phyloP scores from a whole-genome alignment of 2,329 filamentous ascomycete genomes.

The Fusarium brevicatenulatum region DNA sequence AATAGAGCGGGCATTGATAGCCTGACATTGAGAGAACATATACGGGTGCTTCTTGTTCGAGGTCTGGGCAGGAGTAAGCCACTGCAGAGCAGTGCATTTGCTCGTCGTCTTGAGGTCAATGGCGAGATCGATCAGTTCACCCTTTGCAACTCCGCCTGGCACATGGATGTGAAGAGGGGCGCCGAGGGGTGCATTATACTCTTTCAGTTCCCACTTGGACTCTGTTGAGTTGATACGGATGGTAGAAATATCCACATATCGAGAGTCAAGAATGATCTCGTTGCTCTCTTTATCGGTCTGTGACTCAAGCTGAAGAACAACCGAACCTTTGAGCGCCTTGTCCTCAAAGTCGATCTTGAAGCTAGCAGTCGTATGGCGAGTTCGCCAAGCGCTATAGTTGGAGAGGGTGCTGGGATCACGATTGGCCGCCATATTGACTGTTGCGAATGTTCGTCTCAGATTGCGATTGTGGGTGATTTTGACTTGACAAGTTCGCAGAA shows the following conservation, averaged over 20 bases:
- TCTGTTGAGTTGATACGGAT: constrained; percentile 75
- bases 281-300: constrained; percentile 77
- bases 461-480: constrained; percentile 40
- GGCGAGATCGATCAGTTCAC: constrained; percentile 63
- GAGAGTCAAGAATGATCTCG: constrained; percentile 90
- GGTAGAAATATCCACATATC: constrained; percentile 76
- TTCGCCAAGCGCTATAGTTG: constrained; percentile 91
- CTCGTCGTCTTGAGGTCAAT: constrained; percentile 84
- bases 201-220: constrained; percentile 74
- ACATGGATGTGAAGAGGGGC: constrained; percentile 74
- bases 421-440: constrained; percentile 46
- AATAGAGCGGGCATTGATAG: constrained; percentile 91
- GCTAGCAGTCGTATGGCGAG: constrained; percentile 82
- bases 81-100: constrained; percentile 91
- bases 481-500: constrained; percentile 38
- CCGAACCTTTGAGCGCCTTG: constrained; percentile 79
- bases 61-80: constrained; percentile 93
- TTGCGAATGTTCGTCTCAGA: constrained; percentile 45
- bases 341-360: constrained; percentile 86
- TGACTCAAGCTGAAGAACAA: constrained; percentile 80
- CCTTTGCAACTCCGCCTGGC: constrained; percentile 64
- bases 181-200: constrained; percentile 78
- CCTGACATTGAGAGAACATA: constrained; percentile 98
- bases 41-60: constrained; percentile 96
- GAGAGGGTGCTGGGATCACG: constrained; percentile 90